These are phyloP conservation scores for Metschnikowia matae DNA, from an alignment of 805 yeast genomes.

Conservation along the genomic window DNA sequence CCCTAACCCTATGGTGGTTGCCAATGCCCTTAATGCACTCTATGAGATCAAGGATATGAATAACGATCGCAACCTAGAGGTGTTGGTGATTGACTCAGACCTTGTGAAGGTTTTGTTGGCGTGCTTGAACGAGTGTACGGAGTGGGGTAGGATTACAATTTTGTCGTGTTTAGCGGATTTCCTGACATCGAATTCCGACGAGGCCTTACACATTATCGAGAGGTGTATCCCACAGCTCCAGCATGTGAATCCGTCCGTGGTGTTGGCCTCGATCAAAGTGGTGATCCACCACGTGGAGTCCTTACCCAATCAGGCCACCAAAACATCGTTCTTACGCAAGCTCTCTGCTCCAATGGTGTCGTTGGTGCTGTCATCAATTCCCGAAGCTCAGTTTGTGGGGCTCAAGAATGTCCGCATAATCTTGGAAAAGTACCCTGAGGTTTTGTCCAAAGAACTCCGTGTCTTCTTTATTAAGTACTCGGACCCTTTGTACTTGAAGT, in stretches of 20 bases:
- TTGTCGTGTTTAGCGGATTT: slow-evolving; percentile 77
- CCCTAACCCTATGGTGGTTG: slow-evolving; percentile 94
- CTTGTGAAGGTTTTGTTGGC: slow-evolving; percentile 60
- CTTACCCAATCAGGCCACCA: slow-evolving; percentile 34
- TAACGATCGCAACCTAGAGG: slow-evolving; percentile 39
- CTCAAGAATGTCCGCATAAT: slow-evolving; percentile 86
- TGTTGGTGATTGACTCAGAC: slow-evolving; percentile 37
- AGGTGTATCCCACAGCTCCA: slow-evolving; percentile 92
- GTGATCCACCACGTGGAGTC: slow-evolving; percentile 63
- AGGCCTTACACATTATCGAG: slow-evolving; percentile 82
- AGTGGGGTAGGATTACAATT: slow-evolving; percentile 96
- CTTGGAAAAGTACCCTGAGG: slow-evolving; percentile 79
- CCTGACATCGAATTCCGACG: slow-evolving; percentile 49
- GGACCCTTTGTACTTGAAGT: slow-evolving; percentile 73
- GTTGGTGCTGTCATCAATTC: slow-evolving; percentile 72
- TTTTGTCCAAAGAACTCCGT: slow-evolving; percentile 73
- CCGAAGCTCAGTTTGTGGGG: slow-evolving; percentile 94
- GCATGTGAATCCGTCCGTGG: slow-evolving; percentile 96
- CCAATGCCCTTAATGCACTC: slow-evolving; percentile 84
- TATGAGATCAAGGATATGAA: slow-evolving; percentile 76
- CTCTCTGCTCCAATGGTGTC: slow-evolving; percentile 85
- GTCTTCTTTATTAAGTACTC: slow-evolving; percentile 87
- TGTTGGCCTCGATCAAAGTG: slow-evolving; percentile 77
- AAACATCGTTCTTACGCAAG: slow-evolving; percentile 53
- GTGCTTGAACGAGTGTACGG: slow-evolving; percentile 95